Conservation (phyloP, 2,329 filamentous ascomycete genomes). For the Exophiala sp. region DNA sequence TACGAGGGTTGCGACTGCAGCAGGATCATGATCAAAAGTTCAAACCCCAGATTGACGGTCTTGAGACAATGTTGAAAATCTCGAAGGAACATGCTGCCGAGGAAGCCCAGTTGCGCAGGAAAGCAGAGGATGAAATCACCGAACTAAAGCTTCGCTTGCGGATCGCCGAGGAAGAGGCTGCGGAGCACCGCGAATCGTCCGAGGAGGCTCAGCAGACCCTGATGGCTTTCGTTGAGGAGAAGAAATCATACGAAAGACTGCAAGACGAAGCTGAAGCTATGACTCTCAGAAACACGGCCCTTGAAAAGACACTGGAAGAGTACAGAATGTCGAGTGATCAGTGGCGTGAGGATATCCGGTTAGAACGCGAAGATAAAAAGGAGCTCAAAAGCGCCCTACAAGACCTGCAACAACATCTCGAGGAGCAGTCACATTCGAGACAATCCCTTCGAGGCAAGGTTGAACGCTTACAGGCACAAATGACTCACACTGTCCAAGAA, state of each 20-base stretch:
- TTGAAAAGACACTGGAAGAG: conserved; percentile 61
- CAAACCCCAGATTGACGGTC: conserved; percentile 60
- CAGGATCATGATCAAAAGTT: conserved; percentile 51
- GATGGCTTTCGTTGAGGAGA: conserved; percentile 64
- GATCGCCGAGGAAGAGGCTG: conserved; percentile 58
- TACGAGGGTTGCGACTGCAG: conserved; percentile 45
- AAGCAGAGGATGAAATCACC: conserved; percentile 68
- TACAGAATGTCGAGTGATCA: conserved; percentile 45
- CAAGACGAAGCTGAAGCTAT: conserved; percentile 53
- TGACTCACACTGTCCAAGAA: conserved; percentile 73
- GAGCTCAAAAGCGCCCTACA: conserved; percentile 49
- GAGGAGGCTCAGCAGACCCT: conserved; percentile 66
- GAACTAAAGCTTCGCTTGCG: conserved; percentile 69
- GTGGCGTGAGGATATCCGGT: conserved; percentile 28
- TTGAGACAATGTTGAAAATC: conserved; percentile 65
- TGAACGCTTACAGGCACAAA: conserved; percentile 79
- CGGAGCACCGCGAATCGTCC: conserved; percentile 45
- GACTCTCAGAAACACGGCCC: conserved; percentile 57
- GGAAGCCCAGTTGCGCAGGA: conserved; percentile 61
- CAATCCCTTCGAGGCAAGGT: conserved; percentile 83
- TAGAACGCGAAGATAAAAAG: conserved; percentile 61
- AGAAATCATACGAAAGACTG: conserved; percentile 59
- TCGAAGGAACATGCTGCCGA: conserved; percentile 63
- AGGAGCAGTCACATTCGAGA: conserved; percentile 80
- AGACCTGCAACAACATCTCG: conserved; percentile 67